Evolutionary conservation across 495 filamentous ascomycete species (phyloP).

Genomic region (Aspergillus cavernicola): DNA sequence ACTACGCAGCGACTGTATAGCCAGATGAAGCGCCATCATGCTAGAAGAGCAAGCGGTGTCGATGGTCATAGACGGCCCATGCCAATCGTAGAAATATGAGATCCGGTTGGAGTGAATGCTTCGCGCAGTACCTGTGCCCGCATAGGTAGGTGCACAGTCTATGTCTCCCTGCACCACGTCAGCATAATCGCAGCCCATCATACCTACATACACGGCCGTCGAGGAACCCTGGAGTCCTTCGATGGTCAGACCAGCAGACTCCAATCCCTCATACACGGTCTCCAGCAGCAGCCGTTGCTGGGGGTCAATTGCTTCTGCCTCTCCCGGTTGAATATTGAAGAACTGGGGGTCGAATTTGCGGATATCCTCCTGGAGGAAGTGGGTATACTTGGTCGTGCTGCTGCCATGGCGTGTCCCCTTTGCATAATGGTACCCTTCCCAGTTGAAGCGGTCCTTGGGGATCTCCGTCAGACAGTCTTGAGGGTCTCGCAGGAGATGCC

Average conservation of each 20-base stretch:
- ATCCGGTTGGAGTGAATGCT: slow-evolving; percentile 39
- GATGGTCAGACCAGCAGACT: slow-evolving; percentile 40
- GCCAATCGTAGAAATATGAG: slow-evolving; percentile 33
- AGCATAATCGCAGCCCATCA: slow-evolving; percentile 41
- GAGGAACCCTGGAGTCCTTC: slow-evolving; percentile 35
- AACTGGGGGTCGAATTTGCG: slow-evolving; percentile 42
- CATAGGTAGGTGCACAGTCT: slow-evolving; percentile 33
- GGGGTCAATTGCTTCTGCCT: slow-evolving; percentile 43
- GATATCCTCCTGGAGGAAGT: neutral
- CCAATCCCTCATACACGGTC: slow-evolving; percentile 52
- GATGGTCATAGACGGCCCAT: slow-evolving; percentile 30
- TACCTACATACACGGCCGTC: slow-evolving; percentile 44
- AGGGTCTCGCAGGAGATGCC: slow-evolving; percentile 17
- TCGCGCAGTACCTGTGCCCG: slow-evolving; percentile 43
- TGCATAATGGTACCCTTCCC: slow-evolving; percentile 33
- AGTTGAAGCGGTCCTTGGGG: slow-evolving; percentile 29
- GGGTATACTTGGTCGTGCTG: neutral
- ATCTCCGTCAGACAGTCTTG: slow-evolving; percentile 18
- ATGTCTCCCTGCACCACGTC: slow-evolving; percentile 26
- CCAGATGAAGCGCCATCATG: slow-evolving; percentile 33
- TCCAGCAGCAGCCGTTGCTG: slow-evolving; percentile 51
- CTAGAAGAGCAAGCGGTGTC: slow-evolving; percentile 39
- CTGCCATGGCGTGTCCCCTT: neutral
- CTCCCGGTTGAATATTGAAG: slow-evolving; percentile 51
- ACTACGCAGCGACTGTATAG: slow-evolving; percentile 21